Conservation (phyloP, 345 rosid species). For the Populus ilicifolia region DNA sequence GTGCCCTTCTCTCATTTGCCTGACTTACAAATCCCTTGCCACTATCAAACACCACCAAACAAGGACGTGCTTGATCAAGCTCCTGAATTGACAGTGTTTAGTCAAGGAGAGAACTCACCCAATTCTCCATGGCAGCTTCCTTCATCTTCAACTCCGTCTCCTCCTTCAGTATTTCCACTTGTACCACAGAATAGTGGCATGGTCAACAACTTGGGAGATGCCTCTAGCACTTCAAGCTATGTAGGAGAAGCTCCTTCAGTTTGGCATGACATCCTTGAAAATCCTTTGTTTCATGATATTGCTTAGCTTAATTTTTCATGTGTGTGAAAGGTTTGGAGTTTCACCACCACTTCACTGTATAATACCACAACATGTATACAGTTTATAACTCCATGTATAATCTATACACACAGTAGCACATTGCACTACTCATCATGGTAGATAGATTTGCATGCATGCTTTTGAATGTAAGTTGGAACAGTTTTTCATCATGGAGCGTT, state of each 20-base stretch:
- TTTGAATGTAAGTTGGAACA: neutral
- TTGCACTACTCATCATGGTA: constrained; percentile 1
- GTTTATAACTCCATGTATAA: constrained; percentile 3
- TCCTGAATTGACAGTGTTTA: constrained; percentile 22
- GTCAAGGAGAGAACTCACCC: constrained; percentile 24
- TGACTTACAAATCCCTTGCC: constrained; percentile 37
- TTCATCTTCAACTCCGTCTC: constrained; percentile 37
- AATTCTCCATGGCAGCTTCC: constrained; percentile 39
- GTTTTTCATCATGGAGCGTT: neutral
- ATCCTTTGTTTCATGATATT: constrained; percentile 47
- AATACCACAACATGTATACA: neutral
- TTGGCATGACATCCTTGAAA: constrained; percentile 53
- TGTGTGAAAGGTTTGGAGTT: constrained; percentile 20
- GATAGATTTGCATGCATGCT: constrained; percentile 1
- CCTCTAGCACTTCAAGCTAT: constrained; percentile 25
- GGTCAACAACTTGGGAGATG: neutral
- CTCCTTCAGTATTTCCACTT: constrained; percentile 22
- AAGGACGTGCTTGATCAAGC: constrained; percentile 11
- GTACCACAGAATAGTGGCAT: constrained; percentile 6
- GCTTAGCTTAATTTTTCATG: constrained; percentile 16
- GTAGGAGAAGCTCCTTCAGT: constrained; percentile 31
- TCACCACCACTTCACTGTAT: constrained; percentile 15
- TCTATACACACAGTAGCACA: constrained; percentile 1
- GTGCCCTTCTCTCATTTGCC: constrained; percentile 49
- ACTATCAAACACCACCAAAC: constrained; percentile 23